Evolutionary conservation across 306 rosid genomes (phyloP).

Genomic region (Quercus cerris): DNA sequence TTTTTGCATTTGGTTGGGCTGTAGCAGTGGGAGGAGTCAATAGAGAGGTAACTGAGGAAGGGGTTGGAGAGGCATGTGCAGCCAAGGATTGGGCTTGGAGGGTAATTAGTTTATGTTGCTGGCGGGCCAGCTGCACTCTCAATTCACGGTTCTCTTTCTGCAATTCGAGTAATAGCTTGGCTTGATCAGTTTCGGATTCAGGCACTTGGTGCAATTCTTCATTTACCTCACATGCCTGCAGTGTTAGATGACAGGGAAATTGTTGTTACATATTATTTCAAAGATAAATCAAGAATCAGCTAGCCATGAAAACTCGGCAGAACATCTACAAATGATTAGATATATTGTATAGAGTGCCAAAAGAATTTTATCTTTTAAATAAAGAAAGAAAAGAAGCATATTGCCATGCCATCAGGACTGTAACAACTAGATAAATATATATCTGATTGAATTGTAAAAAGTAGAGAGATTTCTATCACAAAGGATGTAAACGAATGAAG

Average conservation of each 20-base stretch:
- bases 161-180: conserved; percentile 71
- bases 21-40: conserved; percentile 71
- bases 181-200: conserved; percentile 70
- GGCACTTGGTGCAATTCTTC: conserved; percentile 52
- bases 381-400: background rate
- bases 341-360: too few species aligned
- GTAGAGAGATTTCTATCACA: background rate
- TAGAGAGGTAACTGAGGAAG: conserved; percentile 62
- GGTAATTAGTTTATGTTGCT: conserved; percentile 70
- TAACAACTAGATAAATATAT: background rate
- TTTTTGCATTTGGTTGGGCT: conserved; percentile 55
- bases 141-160: conserved; percentile 88
- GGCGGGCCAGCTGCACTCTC: conserved; percentile 69
- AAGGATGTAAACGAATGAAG: background rate
- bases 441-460: background rate
- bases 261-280: background rate
- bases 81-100: conserved; percentile 72
- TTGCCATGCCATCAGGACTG: background rate
- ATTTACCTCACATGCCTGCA: conserved; percentile 59
- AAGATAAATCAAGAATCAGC: background rate
- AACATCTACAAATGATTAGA: background rate
- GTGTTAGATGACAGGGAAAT: conserved; percentile 13
- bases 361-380: too few species aligned
- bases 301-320: background rate
- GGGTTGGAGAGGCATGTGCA: conserved; percentile 73